Base-by-base conservation (phyloP, 768 basidiomycete species). In the Scleroderma citrinum region DNA sequence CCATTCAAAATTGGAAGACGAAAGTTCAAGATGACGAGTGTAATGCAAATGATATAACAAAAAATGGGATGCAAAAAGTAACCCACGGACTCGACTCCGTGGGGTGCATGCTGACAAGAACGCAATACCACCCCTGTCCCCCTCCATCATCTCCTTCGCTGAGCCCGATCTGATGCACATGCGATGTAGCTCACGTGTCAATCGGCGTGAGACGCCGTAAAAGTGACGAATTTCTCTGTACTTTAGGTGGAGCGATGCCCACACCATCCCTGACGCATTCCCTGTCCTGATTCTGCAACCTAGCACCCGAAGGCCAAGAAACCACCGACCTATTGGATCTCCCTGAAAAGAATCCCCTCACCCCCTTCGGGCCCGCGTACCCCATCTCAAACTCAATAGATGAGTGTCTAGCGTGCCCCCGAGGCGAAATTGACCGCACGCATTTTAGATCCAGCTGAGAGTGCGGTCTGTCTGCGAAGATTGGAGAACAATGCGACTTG, bases 221-320 rank as follows among this genome's bases (percentile, higher is more conserved):
- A 59, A 72, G 63, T 24, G 71, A 67, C 29, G 62, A 51, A 55
- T 67, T 69, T 21, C 68, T 66, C 46, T 65, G 59, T 29, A 61
- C 57, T 24, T 62, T 61, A 19, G 38, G 13, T 19, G 20, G 4
- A 8, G 12, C 20, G 7, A 19, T 10, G 16, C 16, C 24, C 23
- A 14, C 24, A 16, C 12, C 34, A 13, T n/a, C 34, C n/a, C n/a
- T 35, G 4, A 23, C 50, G 51, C 51, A 40, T 55, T 56, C 47
- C 49, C 53, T 31, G 46, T 51, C n/a, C 29, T 50, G 2, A 38
- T 55, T 65, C 8, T 32, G 39, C 45, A 37, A 41, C 23, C 46
- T 48, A 17, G 56, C 52, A 7, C 43, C 39, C 16, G 51, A 49
- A 13, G 56, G 38, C 39, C 38, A 12, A 26, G 55, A 60, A 47